These are phyloP conservation scores for Sporothrix pseudoabietina DNA, from an alignment of 2,329 filamentous ascomycete species.

Conservation along the genomic window DNA sequence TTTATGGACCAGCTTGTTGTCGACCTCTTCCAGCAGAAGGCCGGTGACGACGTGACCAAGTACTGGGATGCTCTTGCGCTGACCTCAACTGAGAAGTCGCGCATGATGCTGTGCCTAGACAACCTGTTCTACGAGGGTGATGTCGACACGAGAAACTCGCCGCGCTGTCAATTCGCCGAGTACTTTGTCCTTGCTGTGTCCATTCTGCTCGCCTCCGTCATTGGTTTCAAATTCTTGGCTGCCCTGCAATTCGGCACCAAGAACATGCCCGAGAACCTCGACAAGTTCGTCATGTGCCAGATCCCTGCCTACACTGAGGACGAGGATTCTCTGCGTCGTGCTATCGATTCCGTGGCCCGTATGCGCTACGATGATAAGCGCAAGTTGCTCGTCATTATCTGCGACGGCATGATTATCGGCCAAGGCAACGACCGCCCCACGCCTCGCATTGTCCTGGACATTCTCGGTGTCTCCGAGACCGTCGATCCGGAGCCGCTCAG, in stretches of 20 bases:
- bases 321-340: conserved; percentile 93
- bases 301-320: conserved; percentile 98
- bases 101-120: conserved; percentile 83
- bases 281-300: conserved; percentile 98
- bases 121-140: conserved; percentile 94
- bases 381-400: conserved; percentile 88
- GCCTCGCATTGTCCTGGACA: conserved; percentile 93
- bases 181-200: conserved; percentile 90
- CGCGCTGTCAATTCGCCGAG: conserved; percentile 80
- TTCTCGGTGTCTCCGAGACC: conserved; percentile 89
- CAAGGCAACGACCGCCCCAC: conserved; percentile 97
- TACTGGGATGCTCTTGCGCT: conserved; percentile 75
- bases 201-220: conserved; percentile 74
- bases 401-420: conserved; percentile 99
- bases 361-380: conserved; percentile 99
- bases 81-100: conserved; percentile 52
- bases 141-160: conserved; percentile 85
- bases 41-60: conserved; percentile 80
- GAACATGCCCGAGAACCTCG: conserved; percentile 90
- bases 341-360: conserved; percentile 90
- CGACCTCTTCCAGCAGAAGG: conserved; percentile 71
- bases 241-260: conserved; percentile 91
- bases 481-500: conserved; percentile 94
- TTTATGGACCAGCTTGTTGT: conserved; percentile 82
- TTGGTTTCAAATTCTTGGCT: conserved; percentile 95